Percentiles rank a stretch among this genome's conserved stretches.
phyloP scores from a whole-genome alignment of 164 flowering plant species.

The Buxus sempervirens region DNA sequence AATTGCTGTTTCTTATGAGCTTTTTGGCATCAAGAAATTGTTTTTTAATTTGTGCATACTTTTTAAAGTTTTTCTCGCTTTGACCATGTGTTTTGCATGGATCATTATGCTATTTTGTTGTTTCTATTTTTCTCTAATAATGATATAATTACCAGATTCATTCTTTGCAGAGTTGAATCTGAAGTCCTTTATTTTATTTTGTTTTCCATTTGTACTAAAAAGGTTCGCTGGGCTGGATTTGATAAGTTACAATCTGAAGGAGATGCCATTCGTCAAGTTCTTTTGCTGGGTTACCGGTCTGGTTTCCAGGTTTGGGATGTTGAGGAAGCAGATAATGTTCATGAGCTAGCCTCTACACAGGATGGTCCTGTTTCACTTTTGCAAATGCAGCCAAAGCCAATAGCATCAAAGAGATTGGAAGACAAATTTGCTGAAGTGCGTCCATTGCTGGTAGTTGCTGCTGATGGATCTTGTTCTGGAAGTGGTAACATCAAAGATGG shows the following conservation, averaged over 20 bases:
- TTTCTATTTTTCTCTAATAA: neutral
- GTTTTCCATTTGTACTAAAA: neutral
- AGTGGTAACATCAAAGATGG: conserved; percentile 33
- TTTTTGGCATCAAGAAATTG: neutral
- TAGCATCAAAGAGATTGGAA: conserved; percentile 28
- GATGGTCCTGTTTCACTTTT: conserved; percentile 71
- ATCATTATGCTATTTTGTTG: neutral
- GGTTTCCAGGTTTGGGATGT: conserved; percentile 95
- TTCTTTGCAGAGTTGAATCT: neutral
- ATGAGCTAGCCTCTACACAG: conserved; percentile 53
- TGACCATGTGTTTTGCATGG: neutral
- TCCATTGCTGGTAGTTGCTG: conserved; percentile 58
- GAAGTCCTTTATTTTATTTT: neutral
- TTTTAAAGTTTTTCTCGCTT: no score
- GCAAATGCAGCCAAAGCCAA: conserved; percentile 67
- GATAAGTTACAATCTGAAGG: conserved; percentile 55
- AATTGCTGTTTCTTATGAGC: no score
- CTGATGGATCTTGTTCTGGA: conserved; percentile 45
- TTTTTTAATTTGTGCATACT: no score
- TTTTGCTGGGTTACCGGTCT: conserved; percentile 63
- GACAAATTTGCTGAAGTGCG: conserved; percentile 55
- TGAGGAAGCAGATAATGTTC: conserved; percentile 70
- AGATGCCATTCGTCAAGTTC: conserved; percentile 38
- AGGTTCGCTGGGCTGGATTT: conserved; percentile 84
- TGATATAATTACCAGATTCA: no score